Evolutionary conservation across 192 early-diverging fungal genomes (phyloP).

Genomic region (Backusella australiensis): DNA sequence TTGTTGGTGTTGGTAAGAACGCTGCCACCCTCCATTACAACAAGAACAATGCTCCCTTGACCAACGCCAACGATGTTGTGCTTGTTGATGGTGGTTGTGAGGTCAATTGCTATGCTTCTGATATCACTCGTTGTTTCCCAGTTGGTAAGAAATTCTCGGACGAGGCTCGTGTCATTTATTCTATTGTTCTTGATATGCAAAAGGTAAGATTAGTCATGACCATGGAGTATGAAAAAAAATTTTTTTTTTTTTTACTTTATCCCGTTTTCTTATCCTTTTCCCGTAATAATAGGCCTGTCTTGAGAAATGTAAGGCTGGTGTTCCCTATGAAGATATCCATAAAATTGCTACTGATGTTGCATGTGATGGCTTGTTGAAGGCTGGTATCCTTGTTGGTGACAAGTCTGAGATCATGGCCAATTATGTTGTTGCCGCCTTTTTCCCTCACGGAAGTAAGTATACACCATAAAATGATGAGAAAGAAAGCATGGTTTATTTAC

Average conservation of each 20-base stretch:
- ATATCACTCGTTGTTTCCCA: conserved; percentile 90
- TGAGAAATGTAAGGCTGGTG: conserved; percentile 59
- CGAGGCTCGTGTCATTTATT: conserved; percentile 74
- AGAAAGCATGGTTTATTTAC: neutral
- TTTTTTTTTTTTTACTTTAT: neutral
- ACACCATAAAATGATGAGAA: too few relatives aligned
- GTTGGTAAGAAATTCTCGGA: conserved; percentile 69
- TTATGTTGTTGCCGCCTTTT: conserved; percentile 77
- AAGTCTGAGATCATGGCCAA: conserved; percentile 59
- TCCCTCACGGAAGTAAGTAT: conserved; percentile 79
- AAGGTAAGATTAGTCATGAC: conserved; percentile 33
- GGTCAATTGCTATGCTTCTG: conserved; percentile 76
- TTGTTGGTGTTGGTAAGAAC: conserved; percentile 75
- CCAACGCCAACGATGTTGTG: conserved; percentile 54
- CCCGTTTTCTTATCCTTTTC: neutral
- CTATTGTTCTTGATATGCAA: conserved; percentile 81
- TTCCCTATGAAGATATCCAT: conserved; percentile 88
- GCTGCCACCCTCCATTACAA: conserved; percentile 85
- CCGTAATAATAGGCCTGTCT: conserved; percentile 53
- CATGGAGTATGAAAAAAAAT: neutral
- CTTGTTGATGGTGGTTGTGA: conserved; percentile 89
- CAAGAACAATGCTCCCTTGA: conserved; percentile 63
- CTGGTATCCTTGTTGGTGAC: conserved; percentile 74
- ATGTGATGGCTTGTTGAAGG: conserved; percentile 63
- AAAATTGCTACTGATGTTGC: conserved; percentile 60